Percentiles rank a stretch among this genome's conserved stretches.
Conservation (phyloP, 1,284 basidiomycete genomes). For the Caloboletus inedulis region DNA sequence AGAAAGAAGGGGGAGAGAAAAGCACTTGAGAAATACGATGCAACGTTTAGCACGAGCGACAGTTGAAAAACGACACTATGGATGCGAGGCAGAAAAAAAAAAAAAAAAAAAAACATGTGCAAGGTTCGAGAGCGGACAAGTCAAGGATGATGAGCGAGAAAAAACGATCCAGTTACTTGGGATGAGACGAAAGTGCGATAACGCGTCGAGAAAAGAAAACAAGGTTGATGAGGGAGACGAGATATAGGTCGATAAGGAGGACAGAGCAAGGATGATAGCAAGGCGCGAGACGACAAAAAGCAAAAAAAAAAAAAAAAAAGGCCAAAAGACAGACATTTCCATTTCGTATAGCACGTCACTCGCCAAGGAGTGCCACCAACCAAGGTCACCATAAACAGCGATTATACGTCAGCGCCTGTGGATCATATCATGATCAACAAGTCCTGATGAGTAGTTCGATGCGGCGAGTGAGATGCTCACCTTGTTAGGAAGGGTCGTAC, state of each 20-base stretch:
- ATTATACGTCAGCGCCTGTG: background rate
- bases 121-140: background rate
- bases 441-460: background rate
- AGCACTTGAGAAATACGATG: background rate
- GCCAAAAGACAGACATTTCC: too few species aligned
- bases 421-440: background rate
- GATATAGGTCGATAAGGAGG: too few species aligned
- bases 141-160: background rate
- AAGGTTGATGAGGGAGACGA: background rate
- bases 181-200: background rate
- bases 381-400: background rate
- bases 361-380: background rate
- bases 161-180: background rate
- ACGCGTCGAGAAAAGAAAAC: background rate
- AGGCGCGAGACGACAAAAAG: background rate
- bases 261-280: background rate
- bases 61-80: background rate
- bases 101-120: background rate
- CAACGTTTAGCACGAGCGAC: slow-evolving; percentile 7
- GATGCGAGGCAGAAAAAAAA: background rate
- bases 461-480: background rate
- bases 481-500: background rate
- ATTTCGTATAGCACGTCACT: background rate
- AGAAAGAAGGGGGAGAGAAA: background rate
- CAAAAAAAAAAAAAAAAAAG: background rate